A percentile compares a stretch with the other conserved stretches of the same genome.
phyloP scores from a whole-genome alignment of 116 monocot genomes.

The Trichopus zeylanicus region DNA sequence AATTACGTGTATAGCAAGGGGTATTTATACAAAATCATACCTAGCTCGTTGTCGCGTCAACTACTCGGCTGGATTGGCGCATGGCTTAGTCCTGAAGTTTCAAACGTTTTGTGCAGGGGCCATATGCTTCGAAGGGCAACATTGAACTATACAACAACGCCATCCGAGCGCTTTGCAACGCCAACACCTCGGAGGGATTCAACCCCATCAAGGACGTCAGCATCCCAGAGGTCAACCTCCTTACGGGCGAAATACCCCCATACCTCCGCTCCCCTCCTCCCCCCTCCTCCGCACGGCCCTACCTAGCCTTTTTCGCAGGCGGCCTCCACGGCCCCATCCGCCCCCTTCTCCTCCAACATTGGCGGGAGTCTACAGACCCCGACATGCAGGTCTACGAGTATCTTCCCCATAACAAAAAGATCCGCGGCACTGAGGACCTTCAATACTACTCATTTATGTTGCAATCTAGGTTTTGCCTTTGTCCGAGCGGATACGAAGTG shows the following conservation, averaged over 20 bases:
- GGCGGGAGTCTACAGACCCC: constrained; percentile 37
- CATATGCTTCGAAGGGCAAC: constrained; percentile 21
- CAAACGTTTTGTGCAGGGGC: constrained; percentile 27
- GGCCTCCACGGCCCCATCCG: constrained; percentile 68
- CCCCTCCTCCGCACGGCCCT: constrained; percentile 8
- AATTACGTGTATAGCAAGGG: no score
- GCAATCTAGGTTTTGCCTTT: constrained; percentile 64
- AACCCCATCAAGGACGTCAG: constrained; percentile 44
- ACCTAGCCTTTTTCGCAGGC: constrained; percentile 83
- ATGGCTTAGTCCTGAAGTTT: no score
- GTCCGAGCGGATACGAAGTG: constrained; percentile 87
- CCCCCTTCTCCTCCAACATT: constrained; percentile 42
- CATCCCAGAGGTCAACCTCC: constrained; percentile 76
- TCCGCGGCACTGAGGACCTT: no score
- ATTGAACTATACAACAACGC: constrained; percentile 39
- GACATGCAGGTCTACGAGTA: constrained; percentile 39
- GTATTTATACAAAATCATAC: no score
- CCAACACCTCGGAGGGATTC: constrained; percentile 88
- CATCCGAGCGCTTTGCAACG: constrained; percentile 78
- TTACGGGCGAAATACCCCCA: constrained; percentile 16
- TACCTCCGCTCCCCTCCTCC: constrained; percentile 15
- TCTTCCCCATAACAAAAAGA: constrained; percentile 16
- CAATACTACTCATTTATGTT: constrained; percentile 54
- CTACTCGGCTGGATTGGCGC: no score
- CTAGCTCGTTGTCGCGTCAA: no score